phyloP scores from a whole-genome alignment of 73 alveolate species.

The Tetrahymena borealis region DNA sequence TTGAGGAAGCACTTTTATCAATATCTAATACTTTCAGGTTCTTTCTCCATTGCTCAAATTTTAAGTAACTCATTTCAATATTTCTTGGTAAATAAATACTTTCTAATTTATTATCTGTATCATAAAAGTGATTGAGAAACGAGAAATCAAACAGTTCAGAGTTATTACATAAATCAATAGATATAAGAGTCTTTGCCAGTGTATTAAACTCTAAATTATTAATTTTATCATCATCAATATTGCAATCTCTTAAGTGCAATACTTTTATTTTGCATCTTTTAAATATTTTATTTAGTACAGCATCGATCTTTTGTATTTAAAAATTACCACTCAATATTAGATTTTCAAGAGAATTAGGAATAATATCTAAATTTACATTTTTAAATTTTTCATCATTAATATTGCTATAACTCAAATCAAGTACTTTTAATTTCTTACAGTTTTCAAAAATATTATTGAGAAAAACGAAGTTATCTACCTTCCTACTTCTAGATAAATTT shows the following conservation, averaged over 20 bases:
- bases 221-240: neutral
- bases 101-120: neutral
- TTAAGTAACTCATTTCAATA: neutral
- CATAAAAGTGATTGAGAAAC: neutral
- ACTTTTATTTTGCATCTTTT: neutral
- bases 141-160: neutral
- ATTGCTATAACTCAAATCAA: neutral
- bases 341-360: neutral
- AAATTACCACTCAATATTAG: neutral
- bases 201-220: neutral
- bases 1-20: neutral
- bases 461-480: neutral
- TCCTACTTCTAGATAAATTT: neutral
- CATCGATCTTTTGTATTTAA: neutral
- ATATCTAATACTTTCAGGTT: neutral
- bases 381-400: neutral
- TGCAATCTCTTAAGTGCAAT: neutral
- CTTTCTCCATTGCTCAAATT: neutral
- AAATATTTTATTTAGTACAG: neutral
- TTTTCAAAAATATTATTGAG: neutral
- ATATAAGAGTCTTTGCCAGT: neutral
- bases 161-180: neutral
- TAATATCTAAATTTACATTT: neutral
- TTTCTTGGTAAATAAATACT: neutral
- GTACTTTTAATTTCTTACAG: neutral